Evolutionary conservation across 164 flowering plant species (phyloP).

Genomic region (Vitis labrusca): DNA sequence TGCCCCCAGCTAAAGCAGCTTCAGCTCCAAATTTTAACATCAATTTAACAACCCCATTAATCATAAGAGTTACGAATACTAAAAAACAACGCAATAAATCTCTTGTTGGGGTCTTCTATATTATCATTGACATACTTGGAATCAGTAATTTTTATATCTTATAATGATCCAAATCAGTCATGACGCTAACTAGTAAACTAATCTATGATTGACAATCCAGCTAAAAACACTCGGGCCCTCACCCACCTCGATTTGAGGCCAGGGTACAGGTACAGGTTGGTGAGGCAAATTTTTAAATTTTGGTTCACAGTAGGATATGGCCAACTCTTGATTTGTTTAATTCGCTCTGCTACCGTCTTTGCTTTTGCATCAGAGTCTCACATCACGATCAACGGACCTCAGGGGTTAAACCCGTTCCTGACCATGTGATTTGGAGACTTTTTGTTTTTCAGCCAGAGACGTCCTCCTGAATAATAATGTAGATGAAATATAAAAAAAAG

Average conservation of each 20-base stretch:
- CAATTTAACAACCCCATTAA: background rate
- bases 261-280: background rate
- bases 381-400: conserved; percentile 3
- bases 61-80: background rate
- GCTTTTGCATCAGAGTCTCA: background rate
- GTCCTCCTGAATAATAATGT: too few species aligned
- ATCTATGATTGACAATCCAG: conserved; percentile 1
- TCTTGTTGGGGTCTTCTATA: too few species aligned
- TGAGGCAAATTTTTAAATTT: background rate
- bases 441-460: too few species aligned
- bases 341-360: background rate
- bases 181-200: background rate
- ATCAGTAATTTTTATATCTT: too few species aligned
- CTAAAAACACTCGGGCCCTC: conserved; percentile 1
- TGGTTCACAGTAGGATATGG: background rate
- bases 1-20: conserved; percentile 25
- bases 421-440: too few species aligned
- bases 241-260: background rate
- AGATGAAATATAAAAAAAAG: too few species aligned
- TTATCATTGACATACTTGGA: too few species aligned
- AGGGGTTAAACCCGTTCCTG: too few species aligned
- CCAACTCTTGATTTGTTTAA: background rate
- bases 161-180: background rate
- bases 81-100: background rate
- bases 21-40: conserved; percentile 4